A percentile compares a stretch with the other conserved stretches of the same genome.
These are phyloP conservation scores for Gnomoniopsis smithogilvyi DNA, from an alignment of 2,329 filamentous ascomycete species.

Conservation along the genomic window DNA sequence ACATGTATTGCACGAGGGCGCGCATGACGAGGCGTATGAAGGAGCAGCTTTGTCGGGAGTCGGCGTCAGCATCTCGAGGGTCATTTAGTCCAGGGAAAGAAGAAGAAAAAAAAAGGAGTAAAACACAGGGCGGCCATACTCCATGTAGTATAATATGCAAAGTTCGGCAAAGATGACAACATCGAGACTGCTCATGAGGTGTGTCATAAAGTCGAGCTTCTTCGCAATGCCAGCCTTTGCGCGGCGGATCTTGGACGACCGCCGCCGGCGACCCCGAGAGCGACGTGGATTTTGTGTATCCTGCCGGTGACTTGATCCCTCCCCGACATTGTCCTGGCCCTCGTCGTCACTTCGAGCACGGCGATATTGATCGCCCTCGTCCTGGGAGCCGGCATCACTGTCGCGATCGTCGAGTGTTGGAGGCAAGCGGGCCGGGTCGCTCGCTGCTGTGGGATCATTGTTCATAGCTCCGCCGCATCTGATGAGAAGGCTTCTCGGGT, in stretches of 20 bases:
- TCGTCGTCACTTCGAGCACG: neutral
- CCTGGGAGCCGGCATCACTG: slow-evolving; percentile 1
- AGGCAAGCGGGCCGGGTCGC: slow-evolving; percentile 34
- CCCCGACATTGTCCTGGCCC: neutral
- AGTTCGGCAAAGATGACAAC: slow-evolving; percentile 62
- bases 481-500: slow-evolving; percentile 26
- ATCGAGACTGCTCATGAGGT: slow-evolving; percentile 60
- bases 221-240: slow-evolving; percentile 39
- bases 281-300: neutral
- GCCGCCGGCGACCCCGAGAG: slow-evolving; percentile 13
- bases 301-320: slow-evolving; percentile 7
- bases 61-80: slow-evolving; percentile 15
- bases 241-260: slow-evolving; percentile 18
- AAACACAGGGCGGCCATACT: slow-evolving; percentile 43
- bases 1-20: slow-evolving; percentile 57
- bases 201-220: slow-evolving; percentile 59
- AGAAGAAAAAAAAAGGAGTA: neutral
- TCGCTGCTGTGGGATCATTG: slow-evolving; percentile 39
- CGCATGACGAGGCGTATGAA: slow-evolving; percentile 61
- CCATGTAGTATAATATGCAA: slow-evolving; percentile 66
- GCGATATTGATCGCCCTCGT: neutral
- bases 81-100: neutral
- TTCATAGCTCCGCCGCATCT: slow-evolving; percentile 42
- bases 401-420: slow-evolving; percentile 11
- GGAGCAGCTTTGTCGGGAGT: slow-evolving; percentile 50